Evolutionary conservation across 1,284 basidiomycete genomes (phyloP), one percentile per base, ranked within the genome.

Genomic region (Naganishia albida): DNA sequence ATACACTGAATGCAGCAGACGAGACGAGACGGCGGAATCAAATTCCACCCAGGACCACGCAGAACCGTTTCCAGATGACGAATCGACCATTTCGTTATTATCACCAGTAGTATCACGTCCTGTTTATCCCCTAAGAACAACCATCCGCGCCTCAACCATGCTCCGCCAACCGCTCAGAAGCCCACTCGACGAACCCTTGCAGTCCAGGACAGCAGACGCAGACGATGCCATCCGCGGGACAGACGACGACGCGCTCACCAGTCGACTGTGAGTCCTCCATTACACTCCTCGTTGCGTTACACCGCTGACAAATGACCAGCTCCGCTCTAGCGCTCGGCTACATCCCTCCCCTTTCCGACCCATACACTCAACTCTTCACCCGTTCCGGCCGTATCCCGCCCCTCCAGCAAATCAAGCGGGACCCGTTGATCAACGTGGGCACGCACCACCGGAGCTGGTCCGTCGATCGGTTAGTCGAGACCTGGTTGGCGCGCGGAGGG

Each of bases 391-490:
- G 40, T 53, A 30, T 20, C 7, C 63, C 49, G 34, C 28, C 30
- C 30, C 59, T 57, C 13, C 39, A 15, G 52, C 68, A 15, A 62
- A 70, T 34, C 69, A 75, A 56, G 1, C 76, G 77, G 70, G 70
- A 91, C 1, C 94, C 94, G 0, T 80, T 98, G 70, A 98, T 99
- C 82, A 98, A 98, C 75, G 84, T 97, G 51, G 95, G 95, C 8
- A 99, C 95, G 1, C 91, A 89, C 70, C 86, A 96, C 63, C 85
- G 96, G 62, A 88, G 90, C 0, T 82, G 84, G 53, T 88, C 86
- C 1, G 86, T 98, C 51, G 96, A 99, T 74, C 76, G 79, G 51
- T 84, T 97, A 7, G 87, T 96, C 0, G 80, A 87, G 23, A 77
- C 82, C 50, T 97, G 93, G 84, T 71, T 96, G 18, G 70, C 74